phyloP scores from a whole-genome alignment of 768 basidiomycete species.

The Leccinum boreale region DNA sequence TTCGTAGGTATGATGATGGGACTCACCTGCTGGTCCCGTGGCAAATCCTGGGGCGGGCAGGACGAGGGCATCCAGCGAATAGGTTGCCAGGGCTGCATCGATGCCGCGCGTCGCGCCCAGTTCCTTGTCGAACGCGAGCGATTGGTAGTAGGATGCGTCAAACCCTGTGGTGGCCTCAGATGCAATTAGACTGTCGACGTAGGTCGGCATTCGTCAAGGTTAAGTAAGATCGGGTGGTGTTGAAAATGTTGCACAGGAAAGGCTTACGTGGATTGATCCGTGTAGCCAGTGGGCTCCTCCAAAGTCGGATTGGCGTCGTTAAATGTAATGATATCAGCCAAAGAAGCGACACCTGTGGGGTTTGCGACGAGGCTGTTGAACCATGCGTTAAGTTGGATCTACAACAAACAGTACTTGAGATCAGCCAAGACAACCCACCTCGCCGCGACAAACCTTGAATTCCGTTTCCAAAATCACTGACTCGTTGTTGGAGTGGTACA shows the following conservation, averaged over 20 bases:
- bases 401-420: background rate
- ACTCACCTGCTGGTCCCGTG: conserved; percentile 19
- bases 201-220: background rate
- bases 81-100: conserved; percentile 44
- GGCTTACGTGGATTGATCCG: conserved; percentile 32
- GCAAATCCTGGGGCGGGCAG: conserved; percentile 35
- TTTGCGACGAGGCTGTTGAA: conserved; percentile 44
- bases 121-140: conserved; percentile 44
- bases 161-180: conserved; percentile 26
- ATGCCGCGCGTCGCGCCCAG: conserved; percentile 51
- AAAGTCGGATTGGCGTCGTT: conserved; percentile 47
- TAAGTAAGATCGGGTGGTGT: background rate
- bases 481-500: conserved; percentile 49
- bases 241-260: conserved; percentile 16
- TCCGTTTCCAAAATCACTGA: conserved; percentile 51
- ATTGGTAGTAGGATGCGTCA: conserved; percentile 37
- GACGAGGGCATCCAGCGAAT: conserved; percentile 49
- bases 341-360: conserved; percentile 54
- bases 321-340: conserved; percentile 58
- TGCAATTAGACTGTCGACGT: conserved; percentile 15
- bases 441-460: conserved; percentile 47
- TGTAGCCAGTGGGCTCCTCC: conserved; percentile 40
- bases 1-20: background rate
- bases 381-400: conserved; percentile 54
- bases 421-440: background rate